phyloP scores from a whole-genome alignment of 192 early-diverging fungal species.

The Rhizoclosmatium globosum region DNA sequence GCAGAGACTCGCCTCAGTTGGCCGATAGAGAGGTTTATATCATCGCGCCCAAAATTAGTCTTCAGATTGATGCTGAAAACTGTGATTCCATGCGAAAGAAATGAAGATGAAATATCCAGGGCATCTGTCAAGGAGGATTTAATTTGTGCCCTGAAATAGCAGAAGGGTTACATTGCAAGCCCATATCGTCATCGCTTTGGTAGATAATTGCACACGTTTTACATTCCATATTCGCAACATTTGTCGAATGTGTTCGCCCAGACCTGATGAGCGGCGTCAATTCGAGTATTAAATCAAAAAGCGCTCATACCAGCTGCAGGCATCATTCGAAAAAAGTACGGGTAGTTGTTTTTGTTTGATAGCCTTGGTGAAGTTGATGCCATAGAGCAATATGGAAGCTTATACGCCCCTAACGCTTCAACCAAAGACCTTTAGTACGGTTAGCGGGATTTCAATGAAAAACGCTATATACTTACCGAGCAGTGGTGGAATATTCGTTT shows the following conservation, averaged over 20 bases:
- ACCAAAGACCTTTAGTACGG: neutral
- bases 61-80: neutral
- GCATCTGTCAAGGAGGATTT: neutral
- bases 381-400: conserved; percentile 12
- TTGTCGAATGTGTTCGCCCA: conserved; percentile 24
- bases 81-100: neutral
- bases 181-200: conserved; percentile 24
- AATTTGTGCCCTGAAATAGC: neutral
- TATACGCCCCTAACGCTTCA: neutral
- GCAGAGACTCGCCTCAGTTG: neutral
- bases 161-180: conserved; percentile 4
- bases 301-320: conserved; percentile 2
- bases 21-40: neutral
- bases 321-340: conserved; percentile 11
- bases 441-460: neutral
- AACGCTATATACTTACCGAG: neutral
- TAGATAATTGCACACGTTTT: conserved; percentile 4
- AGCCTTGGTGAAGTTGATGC: conserved; percentile 19
- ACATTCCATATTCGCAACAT: conserved; percentile 16
- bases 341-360: conserved; percentile 20
- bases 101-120: neutral
- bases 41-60: neutral
- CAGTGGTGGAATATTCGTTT: neutral
- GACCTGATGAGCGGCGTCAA: neutral
- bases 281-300: neutral